Conservation (phyloP, 208 protist genomes). For the Crithidia sp. region DNA sequence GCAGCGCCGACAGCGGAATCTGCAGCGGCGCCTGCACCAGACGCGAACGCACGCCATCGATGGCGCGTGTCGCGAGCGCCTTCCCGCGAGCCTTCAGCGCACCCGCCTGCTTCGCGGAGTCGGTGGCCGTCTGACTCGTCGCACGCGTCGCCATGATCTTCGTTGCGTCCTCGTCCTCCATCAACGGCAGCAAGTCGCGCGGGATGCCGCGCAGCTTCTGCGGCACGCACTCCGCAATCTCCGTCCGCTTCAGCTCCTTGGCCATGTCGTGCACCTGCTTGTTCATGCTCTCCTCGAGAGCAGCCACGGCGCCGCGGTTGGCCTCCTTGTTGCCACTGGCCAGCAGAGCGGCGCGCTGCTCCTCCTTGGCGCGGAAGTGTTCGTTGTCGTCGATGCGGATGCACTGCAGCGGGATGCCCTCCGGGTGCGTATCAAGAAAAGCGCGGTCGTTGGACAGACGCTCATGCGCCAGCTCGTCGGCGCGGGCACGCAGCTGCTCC, state of each 20-base stretch:
- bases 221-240: conserved; percentile 37
- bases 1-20: conserved; percentile 43
- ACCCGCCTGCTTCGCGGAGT: conserved; percentile 20
- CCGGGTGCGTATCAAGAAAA: conserved; percentile 51
- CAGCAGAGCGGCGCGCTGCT: conserved; percentile 43
- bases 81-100: conserved; percentile 46
- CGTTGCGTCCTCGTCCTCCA: conserved; percentile 39
- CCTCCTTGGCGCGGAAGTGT: conserved; percentile 43
- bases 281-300: conserved; percentile 63
- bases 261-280: conserved; percentile 44
- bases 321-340: conserved; percentile 34
- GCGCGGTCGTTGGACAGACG: conserved; percentile 35
- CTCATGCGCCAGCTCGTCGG: conserved; percentile 39
- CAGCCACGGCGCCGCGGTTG: conserved; percentile 28
- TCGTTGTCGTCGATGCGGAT: conserved; percentile 42
- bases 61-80: conserved; percentile 32
- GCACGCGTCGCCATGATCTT: conserved; percentile 25
- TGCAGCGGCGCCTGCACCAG: conserved; percentile 43
- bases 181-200: conserved; percentile 49
- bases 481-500: conserved; percentile 47
- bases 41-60: conserved; percentile 43
- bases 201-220: conserved; percentile 51
- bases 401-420: conserved; percentile 49
- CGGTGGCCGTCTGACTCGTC: conserved; percentile 9
- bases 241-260: conserved; percentile 39